Evolutionary conservation across 2,329 filamentous ascomycete species (phyloP).

Genomic region (Trichoderma arundinaceum): DNA sequence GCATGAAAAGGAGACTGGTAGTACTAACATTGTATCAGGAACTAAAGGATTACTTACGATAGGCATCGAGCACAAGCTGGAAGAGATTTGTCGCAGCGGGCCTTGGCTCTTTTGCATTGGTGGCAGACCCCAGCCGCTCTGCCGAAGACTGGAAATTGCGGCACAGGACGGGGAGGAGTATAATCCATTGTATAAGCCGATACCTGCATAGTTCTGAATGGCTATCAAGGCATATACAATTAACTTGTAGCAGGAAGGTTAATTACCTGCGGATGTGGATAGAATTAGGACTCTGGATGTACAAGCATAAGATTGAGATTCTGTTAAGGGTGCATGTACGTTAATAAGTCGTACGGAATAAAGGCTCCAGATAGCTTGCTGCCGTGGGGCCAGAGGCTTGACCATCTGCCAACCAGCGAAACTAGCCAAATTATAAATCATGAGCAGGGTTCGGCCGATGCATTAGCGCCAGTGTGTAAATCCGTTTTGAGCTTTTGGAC

Average conservation of each 20-base stretch:
- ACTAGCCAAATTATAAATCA: constrained; percentile 16
- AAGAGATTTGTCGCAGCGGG: constrained; percentile 18
- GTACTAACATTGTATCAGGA: not conserved
- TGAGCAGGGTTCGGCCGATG: constrained; percentile 28
- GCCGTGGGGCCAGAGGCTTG: not conserved
- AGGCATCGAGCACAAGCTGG: constrained; percentile 7
- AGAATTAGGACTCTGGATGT: not conserved
- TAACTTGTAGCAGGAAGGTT: not conserved
- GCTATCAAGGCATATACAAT: not conserved
- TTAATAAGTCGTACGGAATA: not conserved
- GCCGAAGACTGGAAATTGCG: constrained; percentile 11
- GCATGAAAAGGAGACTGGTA: not conserved
- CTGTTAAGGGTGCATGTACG: not conserved
- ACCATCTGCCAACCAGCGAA: not conserved
- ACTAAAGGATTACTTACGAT: not conserved
- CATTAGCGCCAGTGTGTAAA: constrained; percentile 19
- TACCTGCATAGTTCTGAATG: not conserved
- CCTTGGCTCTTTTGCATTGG: constrained; percentile 16
- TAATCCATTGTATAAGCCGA: not conserved
- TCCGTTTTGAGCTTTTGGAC: constrained; percentile 13
- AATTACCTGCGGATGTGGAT: not conserved
- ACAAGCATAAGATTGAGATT: not conserved
- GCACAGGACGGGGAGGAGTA: not conserved
- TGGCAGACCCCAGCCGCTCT: constrained; percentile 25
- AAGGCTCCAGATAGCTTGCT: not conserved